phyloP scores from a whole-genome alignment of 2,329 filamentous ascomycete genomes.

The Hymenoscyphus scutula region DNA sequence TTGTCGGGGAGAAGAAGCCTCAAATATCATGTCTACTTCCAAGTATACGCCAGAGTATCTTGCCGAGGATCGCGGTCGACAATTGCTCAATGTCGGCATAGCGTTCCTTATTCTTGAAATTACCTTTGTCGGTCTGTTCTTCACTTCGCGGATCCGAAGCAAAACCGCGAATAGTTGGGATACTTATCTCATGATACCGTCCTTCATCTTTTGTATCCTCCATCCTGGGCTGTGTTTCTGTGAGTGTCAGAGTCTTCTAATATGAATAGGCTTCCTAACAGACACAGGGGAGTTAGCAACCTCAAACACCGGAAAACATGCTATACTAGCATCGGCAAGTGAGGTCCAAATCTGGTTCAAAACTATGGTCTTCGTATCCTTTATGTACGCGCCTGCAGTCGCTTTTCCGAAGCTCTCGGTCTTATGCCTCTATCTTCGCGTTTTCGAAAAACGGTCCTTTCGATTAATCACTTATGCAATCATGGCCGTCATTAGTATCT shows the following conservation, averaged over 20 bases:
- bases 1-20: background rate
- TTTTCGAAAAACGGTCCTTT: slow-evolving; percentile 16
- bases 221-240: background rate
- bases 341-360: background rate
- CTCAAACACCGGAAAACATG: background rate
- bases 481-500: slow-evolving; percentile 9
- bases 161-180: background rate
- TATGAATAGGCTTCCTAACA: background rate
- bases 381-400: slow-evolving; percentile 10
- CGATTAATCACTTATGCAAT: slow-evolving; percentile 16
- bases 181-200: background rate
- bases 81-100: background rate
- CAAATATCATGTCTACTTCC: background rate
- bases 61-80: background rate
- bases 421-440: slow-evolving; percentile 21
- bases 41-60: background rate
- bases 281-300: background rate
- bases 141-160: background rate
- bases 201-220: background rate
- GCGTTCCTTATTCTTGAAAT: background rate
- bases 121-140: background rate
- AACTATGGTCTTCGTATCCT: background rate
- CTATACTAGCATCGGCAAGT: background rate
- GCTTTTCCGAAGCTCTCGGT: slow-evolving; percentile 21
- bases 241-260: background rate